Evolutionary conservation across 176 grass and related monocot species (phyloP).

Genomic region (Cymbopogon citratus): DNA sequence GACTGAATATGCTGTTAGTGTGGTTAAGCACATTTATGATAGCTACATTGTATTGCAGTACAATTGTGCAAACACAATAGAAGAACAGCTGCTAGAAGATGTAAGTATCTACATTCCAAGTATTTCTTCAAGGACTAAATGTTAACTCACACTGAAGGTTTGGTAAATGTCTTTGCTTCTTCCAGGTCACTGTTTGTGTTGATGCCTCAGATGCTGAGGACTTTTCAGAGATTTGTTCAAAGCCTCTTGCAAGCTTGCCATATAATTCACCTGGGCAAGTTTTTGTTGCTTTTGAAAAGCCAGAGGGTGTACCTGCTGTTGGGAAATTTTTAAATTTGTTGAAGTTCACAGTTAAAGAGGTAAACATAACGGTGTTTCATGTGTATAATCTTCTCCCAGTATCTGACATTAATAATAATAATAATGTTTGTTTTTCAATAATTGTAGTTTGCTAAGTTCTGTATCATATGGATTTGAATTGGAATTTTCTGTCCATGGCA

Average conservation of each 20-base stretch:
- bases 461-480: conserved; percentile 12
- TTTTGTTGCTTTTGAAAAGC: conserved; percentile 96
- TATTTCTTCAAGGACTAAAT: conserved; percentile 17
- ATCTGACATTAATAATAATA: background rate
- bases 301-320: conserved; percentile 57
- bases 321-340: conserved; percentile 82
- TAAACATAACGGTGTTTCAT: conserved; percentile 19
- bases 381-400: background rate
- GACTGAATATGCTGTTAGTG: conserved; percentile 90
- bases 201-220: conserved; percentile 84
- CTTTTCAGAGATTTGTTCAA: conserved; percentile 70
- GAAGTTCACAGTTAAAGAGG: conserved; percentile 94
- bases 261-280: conserved; percentile 76
- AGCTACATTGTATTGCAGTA: conserved; percentile 83
- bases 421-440: conserved; percentile 15
- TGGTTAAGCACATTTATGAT: conserved; percentile 88
- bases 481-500: background rate
- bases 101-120: conserved; percentile 37
- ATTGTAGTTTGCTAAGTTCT: conserved; percentile 7
- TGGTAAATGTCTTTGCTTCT: conserved; percentile 29
- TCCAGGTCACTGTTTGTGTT: conserved; percentile 78
- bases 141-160: background rate
- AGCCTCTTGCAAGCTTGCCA: conserved; percentile 66
- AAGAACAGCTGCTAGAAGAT: conserved; percentile 81
- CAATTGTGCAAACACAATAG: conserved; percentile 93